Evolutionary conservation across 2,329 filamentous ascomycete genomes (phyloP).

Genomic region (Dryadomyces quercivorus): DNA sequence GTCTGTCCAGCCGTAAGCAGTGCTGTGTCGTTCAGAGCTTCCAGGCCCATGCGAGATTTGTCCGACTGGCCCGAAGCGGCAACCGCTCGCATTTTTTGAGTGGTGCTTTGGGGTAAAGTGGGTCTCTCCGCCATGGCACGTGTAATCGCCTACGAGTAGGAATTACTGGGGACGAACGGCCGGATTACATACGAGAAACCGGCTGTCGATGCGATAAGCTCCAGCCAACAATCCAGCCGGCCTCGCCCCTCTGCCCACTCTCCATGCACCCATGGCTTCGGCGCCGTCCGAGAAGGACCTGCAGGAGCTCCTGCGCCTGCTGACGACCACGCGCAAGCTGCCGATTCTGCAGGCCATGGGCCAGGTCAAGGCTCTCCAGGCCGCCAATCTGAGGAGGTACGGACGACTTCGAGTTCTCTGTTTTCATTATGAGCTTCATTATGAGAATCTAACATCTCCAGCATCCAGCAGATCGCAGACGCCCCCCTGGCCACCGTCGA

Average conservation of each 20-base stretch:
- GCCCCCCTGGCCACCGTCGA: conserved; percentile 31
- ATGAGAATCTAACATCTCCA: conserved; percentile 14
- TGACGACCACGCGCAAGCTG: conserved; percentile 42
- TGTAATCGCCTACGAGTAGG: no score
- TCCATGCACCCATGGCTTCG: background rate
- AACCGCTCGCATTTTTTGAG: background rate
- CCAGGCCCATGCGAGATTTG: no score
- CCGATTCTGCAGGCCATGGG: conserved; percentile 47
- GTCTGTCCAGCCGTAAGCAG: no score
- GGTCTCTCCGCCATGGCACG: background rate
- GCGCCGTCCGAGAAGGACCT: conserved; percentile 37
- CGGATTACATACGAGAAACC: background rate
- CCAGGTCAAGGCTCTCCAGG: conserved; percentile 45
- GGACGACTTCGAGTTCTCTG: background rate
- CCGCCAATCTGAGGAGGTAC: conserved; percentile 42
- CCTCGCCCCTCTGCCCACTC: background rate
- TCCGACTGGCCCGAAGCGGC: background rate
- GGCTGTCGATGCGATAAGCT: background rate
- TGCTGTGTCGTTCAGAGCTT: no score
- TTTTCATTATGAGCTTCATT: no score
- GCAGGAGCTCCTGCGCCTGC: conserved; percentile 47
- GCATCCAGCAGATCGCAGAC: conserved; percentile 43
- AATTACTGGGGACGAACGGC: no score
- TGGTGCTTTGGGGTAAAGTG: background rate
- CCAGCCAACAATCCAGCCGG: background rate